Evolutionary conservation across 225 moss, liverwort and hornwort species (phyloP).

Genomic region (Polytrichum formosum): DNA sequence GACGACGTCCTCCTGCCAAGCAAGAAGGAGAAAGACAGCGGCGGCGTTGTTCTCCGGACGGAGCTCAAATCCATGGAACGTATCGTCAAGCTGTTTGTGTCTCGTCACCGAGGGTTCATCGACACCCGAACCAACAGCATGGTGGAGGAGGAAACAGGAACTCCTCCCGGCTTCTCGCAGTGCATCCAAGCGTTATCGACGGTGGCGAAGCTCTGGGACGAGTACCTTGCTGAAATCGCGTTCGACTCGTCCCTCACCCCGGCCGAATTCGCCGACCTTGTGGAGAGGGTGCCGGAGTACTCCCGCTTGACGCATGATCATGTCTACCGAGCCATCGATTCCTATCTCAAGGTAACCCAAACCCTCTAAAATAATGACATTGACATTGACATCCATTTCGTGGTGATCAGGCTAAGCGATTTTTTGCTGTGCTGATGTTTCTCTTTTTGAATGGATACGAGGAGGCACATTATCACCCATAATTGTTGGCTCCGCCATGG

Average conservation of each 20-base stretch:
- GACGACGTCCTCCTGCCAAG: constrained; percentile 40
- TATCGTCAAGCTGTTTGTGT: constrained; percentile 23
- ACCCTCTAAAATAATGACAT: no score
- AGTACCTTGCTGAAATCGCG: constrained; percentile 44
- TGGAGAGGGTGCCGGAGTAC: constrained; percentile 36
- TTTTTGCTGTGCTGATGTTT: no score
- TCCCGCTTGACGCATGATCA: constrained; percentile 53
- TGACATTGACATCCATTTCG: no score
- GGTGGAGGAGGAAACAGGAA: constrained; percentile 25
- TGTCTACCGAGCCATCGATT: constrained; percentile 49
- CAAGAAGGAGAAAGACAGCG: constrained; percentile 26
- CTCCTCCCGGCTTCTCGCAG: constrained; percentile 28
- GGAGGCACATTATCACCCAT: no score
- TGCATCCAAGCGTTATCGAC: constrained; percentile 37
- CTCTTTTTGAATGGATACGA: no score
- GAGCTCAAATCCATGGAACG: constrained; percentile 11
- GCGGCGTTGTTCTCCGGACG: not conserved
- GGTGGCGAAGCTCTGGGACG: constrained; percentile 57
- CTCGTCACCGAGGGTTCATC: constrained; percentile 25
- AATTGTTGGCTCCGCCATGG: no score
- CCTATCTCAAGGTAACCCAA: constrained; percentile 38
- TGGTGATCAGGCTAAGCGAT: no score
- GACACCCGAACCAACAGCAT: constrained; percentile 9
- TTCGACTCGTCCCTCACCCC: constrained; percentile 32
- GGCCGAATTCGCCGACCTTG: constrained; percentile 35